Base-by-base conservation (phyloP, 2,329 filamentous ascomycete genomes). In the Raffaelea arxii region DNA sequence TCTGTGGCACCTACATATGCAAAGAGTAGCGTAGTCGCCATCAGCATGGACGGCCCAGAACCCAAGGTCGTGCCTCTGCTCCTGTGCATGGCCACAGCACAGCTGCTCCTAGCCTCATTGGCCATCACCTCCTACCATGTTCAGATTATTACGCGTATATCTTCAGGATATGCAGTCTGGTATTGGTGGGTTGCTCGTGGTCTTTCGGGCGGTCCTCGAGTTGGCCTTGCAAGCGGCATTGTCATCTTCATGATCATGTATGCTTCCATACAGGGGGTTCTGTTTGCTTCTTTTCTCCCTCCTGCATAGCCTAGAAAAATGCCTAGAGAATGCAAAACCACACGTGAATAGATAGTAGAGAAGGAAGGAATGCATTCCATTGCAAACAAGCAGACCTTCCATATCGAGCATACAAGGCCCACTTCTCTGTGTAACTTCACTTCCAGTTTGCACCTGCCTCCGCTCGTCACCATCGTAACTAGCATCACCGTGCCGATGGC, bases 211-310 rank as follows among this genome's bases (percentile, higher is more conserved):
- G 49, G 46, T 2, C 37, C 44, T 16, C 44, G 38, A 6, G 24
- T 42, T 2, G 19, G 23, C n/a, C 4, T 52, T 4, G 56, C 54
- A 4, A 60, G 53, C 52, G 57, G 49, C 44, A 55, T 80, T 16
- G 71, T 86, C 39, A 67, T 77, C 44, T 86, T 80, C 55, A 86
- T 91, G 72, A 70, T 89, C 46, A 75, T 90, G 64, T 98, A 98
- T 67, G 86, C 79, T 3, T 62, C 85, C 27, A 75, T 96, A 38
- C 92, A 98, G 61, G 88, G 77, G 1, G 83, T 78, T 7, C 67
- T 98, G 37, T 98, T 88, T 69, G 83, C 89, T 4, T 89, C 81
- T 4, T 98, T 98, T 62, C 71, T 98, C 42, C 92, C 92, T 5
- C 92, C 92, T 37, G 92, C 92, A 21, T 94, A 51, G 44, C 23